These are phyloP conservation scores for Exobasidium cylindrosporum DNA, from an alignment of 1,284 basidiomycete species.

Conservation along the genomic window DNA sequence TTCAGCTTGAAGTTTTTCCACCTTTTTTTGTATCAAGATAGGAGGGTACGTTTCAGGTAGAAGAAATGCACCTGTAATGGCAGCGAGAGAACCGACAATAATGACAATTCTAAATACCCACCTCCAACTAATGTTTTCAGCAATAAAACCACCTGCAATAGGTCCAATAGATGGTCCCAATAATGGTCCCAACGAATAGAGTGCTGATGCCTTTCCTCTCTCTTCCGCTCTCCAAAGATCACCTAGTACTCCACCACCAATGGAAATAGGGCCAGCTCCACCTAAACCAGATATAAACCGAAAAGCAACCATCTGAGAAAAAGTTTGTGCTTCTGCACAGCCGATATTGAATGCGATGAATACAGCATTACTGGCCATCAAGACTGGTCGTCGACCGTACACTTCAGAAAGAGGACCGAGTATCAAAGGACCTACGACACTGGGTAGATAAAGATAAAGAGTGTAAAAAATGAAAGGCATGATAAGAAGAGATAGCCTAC, in stretches of 20 bases:
- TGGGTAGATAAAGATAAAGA: neutral
- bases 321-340: neutral
- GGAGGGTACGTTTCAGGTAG: constrained; percentile 47
- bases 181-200: constrained; percentile 73
- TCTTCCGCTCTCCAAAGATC: constrained; percentile 67
- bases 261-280: constrained; percentile 59
- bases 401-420: constrained; percentile 67
- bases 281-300: constrained; percentile 69
- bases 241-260: constrained; percentile 61
- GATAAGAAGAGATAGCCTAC: neutral
- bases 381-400: constrained; percentile 64
- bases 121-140: constrained; percentile 16
- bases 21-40: constrained; percentile 37
- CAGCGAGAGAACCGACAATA: constrained; percentile 61
- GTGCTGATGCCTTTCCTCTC: constrained; percentile 67
- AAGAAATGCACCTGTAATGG: constrained; percentile 24
- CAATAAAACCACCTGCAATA: constrained; percentile 40
- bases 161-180: constrained; percentile 64
- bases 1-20: constrained; percentile 29
- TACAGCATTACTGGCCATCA: constrained; percentile 64
- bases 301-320: constrained; percentile 63
- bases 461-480: neutral
- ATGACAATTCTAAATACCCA: constrained; percentile 59
- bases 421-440: constrained; percentile 55
- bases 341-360: constrained; percentile 59